phyloP scores from a whole-genome alignment of 1,284 basidiomycete genomes.

The Stygiomarasmius scandens region DNA sequence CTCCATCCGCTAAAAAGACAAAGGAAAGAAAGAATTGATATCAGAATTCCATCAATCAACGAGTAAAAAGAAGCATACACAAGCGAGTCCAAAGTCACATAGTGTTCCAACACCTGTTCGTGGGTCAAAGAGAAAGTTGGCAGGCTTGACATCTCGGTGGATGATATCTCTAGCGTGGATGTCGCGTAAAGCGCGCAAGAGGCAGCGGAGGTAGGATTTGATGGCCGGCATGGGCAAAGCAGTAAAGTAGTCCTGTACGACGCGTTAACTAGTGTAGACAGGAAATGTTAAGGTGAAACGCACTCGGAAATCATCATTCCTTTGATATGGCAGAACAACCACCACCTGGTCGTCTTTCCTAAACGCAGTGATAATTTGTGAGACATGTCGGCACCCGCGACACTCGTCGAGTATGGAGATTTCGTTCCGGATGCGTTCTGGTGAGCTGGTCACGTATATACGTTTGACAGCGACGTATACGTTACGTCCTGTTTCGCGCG shows the following conservation, averaged over 20 bases:
- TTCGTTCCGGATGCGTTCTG: constrained; percentile 92
- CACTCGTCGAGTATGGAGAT: constrained; percentile 89
- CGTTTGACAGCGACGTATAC: constrained; percentile 94
- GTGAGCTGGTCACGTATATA: constrained; percentile 96
- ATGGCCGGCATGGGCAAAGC: constrained; percentile 74
- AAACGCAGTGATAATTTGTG: constrained; percentile 94
- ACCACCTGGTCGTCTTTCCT: constrained; percentile 92
- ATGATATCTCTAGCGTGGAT: constrained; percentile 90
- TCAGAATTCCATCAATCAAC: constrained; percentile 9
- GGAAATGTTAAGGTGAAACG: constrained; percentile 9
- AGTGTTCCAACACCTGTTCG: constrained; percentile 83
- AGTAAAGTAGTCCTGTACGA: constrained; percentile 72
- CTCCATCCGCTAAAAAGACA: constrained; percentile 55
- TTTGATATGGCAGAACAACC: constrained; percentile 92
- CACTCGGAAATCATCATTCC: constrained; percentile 92
- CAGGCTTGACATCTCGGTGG: constrained; percentile 98
- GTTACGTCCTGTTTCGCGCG: constrained; percentile 44
- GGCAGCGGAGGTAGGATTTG: constrained; percentile 87
- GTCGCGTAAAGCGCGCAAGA: constrained; percentile 89
- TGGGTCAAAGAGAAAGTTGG: constrained; percentile 96
- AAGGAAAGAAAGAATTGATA: constrained; percentile 9
- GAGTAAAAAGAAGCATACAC: constrained; percentile 50
- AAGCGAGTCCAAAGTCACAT: constrained; percentile 95
- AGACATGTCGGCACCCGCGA: constrained; percentile 82
- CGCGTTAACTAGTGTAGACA: background rate